Evolutionary conservation across 495 filamentous ascomycete genomes (phyloP).

Genomic region (Neurospora africana): DNA sequence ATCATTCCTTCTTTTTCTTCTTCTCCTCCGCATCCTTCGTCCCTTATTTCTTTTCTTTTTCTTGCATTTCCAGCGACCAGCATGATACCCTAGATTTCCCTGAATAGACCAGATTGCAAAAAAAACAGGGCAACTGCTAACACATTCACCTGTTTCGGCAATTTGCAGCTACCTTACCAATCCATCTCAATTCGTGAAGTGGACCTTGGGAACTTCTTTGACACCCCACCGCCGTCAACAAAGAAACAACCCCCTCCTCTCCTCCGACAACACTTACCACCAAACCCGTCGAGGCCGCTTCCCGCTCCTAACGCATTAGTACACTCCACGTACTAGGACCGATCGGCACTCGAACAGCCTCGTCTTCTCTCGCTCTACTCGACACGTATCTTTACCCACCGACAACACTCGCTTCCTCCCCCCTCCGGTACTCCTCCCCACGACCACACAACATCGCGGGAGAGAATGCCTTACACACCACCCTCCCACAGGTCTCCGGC

Average conservation of each 20-base stretch:
- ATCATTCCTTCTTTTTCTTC: not conserved
- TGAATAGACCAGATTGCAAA: not conserved
- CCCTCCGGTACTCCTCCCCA: not conserved
- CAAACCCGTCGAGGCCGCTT: not conserved
- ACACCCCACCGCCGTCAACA: not conserved
- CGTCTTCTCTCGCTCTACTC: not conserved
- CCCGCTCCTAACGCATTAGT: not conserved
- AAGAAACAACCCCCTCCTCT: not conserved
- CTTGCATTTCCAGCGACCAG: not conserved
- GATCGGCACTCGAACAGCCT: not conserved
- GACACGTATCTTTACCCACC: slow-evolving; percentile 1
- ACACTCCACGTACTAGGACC: not conserved
- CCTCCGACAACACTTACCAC: not conserved
- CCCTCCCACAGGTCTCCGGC: slow-evolving; percentile 72
- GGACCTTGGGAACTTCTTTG: not conserved
- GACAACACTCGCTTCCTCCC: slow-evolving; percentile 3
- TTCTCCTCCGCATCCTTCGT: not conserved
- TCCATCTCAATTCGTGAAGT: not conserved
- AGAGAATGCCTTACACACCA: slow-evolving; percentile 85
- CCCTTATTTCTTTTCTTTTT: not conserved
- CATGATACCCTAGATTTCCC: not conserved
- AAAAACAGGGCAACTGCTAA: not conserved
- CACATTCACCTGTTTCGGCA: not conserved
- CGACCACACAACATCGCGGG: not conserved
- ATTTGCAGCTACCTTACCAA: not conserved